A percentile compares a stretch with the other conserved stretches of the same genome.
phyloP scores from a whole-genome alignment of 2,329 filamentous ascomycete species.

The Hirsutella minnesotensis region DNA sequence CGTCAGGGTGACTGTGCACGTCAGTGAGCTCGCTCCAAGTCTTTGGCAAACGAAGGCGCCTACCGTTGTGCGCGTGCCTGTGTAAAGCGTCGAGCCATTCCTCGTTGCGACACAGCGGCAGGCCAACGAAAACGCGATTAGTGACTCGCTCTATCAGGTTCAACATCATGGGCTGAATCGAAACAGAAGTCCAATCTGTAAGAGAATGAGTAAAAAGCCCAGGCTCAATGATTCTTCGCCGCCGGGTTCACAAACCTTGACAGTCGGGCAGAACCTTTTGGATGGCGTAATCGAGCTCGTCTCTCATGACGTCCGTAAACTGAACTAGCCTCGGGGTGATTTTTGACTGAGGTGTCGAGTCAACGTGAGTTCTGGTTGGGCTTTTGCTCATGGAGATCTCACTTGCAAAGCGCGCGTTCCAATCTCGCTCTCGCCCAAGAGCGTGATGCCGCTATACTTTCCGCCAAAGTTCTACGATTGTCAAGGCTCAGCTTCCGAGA shows the following conservation, averaged over 20 bases:
- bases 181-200: slow-evolving; percentile 5
- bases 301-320: slow-evolving; percentile 3
- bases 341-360: slow-evolving; percentile 2
- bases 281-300: slow-evolving; percentile 5
- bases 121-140: slow-evolving; percentile 5
- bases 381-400: neutral
- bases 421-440: slow-evolving; percentile 4
- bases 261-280: slow-evolving; percentile 2
- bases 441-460: slow-evolving; percentile 4
- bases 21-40: too few species aligned
- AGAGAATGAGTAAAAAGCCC: neutral
- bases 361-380: neutral
- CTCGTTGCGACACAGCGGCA: slow-evolving; percentile 3
- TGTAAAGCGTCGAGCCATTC: slow-evolving; percentile 4
- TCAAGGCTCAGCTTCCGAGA: neutral
- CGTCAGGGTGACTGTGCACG: slow-evolving; percentile 6
- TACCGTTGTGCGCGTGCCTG: slow-evolving; percentile 4
- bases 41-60: neutral
- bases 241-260: slow-evolving; percentile 1
- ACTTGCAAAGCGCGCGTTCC: slow-evolving; percentile 6
- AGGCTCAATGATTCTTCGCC: too few species aligned
- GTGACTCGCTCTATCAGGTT: slow-evolving; percentile 1
- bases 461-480: slow-evolving; percentile 6
- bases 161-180: slow-evolving; percentile 3
- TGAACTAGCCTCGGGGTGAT: slow-evolving; percentile 5